Conservation (phyloP, 1,284 basidiomycete genomes). For the Trichosporon sp. region DNA sequence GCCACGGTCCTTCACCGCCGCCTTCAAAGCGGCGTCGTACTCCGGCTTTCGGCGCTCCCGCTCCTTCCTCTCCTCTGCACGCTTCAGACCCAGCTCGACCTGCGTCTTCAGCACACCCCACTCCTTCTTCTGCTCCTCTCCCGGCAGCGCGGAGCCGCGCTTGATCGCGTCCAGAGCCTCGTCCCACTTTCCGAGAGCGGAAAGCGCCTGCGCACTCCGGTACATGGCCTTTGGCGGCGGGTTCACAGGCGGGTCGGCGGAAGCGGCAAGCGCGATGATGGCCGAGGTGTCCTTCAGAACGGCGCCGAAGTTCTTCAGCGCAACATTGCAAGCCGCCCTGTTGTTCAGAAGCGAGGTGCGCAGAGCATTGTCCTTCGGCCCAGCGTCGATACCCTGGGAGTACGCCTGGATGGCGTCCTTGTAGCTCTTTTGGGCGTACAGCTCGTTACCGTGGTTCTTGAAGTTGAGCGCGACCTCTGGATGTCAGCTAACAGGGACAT, state of each 20-base stretch:
- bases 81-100: constrained; percentile 38
- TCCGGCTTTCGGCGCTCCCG: constrained; percentile 43
- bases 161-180: constrained; percentile 80
- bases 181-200: constrained; percentile 70
- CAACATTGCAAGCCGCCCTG: constrained; percentile 88
- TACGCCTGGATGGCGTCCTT: constrained; percentile 89
- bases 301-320: constrained; percentile 83
- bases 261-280: constrained; percentile 66
- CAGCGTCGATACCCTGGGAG: constrained; percentile 81
- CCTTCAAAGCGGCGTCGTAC: constrained; percentile 39
- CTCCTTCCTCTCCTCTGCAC: constrained; percentile 42
- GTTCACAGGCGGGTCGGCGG: constrained; percentile 28
- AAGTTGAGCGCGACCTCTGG: constrained; percentile 88
- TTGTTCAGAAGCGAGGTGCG: constrained; percentile 79
- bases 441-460: constrained; percentile 93
- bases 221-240: constrained; percentile 78
- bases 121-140: constrained; percentile 31
- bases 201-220: constrained; percentile 73
- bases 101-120: constrained; percentile 34
- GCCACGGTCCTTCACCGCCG: constrained; percentile 46
- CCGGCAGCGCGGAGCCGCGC: constrained; percentile 53
- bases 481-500: constrained; percentile 12
- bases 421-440: constrained; percentile 82
- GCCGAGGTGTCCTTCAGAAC: constrained; percentile 80
- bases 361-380: constrained; percentile 67